Evolutionary conservation across 1,284 basidiomycete genomes (phyloP), one percentile per base, ranked within the genome.

Genomic region (Ceratobasidium sp.): DNA sequence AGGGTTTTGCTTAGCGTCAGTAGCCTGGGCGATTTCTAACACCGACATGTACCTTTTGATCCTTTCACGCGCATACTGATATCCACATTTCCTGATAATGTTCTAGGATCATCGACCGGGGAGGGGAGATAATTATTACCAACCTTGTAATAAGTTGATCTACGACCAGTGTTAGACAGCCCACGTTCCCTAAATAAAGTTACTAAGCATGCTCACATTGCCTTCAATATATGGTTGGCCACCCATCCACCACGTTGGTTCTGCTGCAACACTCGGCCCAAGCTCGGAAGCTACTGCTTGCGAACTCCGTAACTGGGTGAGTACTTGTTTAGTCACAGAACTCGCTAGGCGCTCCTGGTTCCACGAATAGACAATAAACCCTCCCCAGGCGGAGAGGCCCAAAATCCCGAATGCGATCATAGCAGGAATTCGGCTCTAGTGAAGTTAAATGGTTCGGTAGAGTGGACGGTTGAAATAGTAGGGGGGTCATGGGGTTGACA

Each of bases 141-240:
- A 4, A 67, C 74, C 74, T 70, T 74, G 74, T 20, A 74, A 68
- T 42, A 74, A 70, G 49, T 74, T 75, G 25, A 75, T 72, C 74
- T 75, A 49, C 15, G 17, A 31, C 5, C 13, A 1, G 50, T n/a
- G n/a, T 31, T 29, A n/a, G n/a, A 12, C 43, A 29, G 12, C 49
- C 31, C 15, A 15, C 27, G 32, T 10, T 32, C 42, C 15, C 43
- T 38, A 40, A 34, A 1, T 45, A 1, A 38, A 17, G 22, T 47
- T 31, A 15, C 17, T n/a, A 55, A 7, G 27, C n/a, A 5, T 47
- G 22, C 73, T 34, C 34, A 75, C 74, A 32, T 65, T 71, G 13
- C 74, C 74, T 35, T 71, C 70, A 5, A 75, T 70, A 67, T 70
- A 74, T 31, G 74, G 74, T 34, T 74, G 70, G 17, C 70, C 70